Evolutionary conservation across 495 filamentous ascomycete genomes (phyloP).

Genomic region (Talaromyces nanjingensis): DNA sequence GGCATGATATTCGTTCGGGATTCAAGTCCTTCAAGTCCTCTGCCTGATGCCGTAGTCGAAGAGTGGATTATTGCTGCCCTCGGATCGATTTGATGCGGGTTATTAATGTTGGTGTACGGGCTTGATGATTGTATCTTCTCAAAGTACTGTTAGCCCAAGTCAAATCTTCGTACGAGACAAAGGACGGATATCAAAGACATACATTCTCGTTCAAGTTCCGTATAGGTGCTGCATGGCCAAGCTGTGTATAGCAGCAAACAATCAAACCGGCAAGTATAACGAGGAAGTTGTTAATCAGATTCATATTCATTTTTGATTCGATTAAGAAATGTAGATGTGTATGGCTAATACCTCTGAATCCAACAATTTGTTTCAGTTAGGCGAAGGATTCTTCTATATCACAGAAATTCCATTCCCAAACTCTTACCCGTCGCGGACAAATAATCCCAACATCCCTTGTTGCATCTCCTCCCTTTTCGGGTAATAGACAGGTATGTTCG

Average conservation of each 20-base stretch:
- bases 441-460: no score
- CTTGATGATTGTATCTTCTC: neutral
- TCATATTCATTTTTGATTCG: neutral
- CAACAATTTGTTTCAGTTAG: neutral
- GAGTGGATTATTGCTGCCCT: no score
- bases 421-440: no score
- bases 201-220: neutral
- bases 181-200: neutral
- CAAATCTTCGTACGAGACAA: no score
- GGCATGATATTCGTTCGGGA: conserved; percentile 4
- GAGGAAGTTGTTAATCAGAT: neutral
- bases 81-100: no score
- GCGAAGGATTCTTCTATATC: no score
- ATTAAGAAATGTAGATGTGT: neutral
- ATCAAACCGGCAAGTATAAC: neutral
- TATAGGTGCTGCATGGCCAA: neutral
- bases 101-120: neutral
- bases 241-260: neutral
- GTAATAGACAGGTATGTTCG: no score
- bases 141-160: no score
- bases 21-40: neutral
- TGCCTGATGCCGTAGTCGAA: no score
- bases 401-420: no score
- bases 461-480: no score
- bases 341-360: neutral